Percentiles rank a stretch among this genome's conserved stretches.
These are phyloP conservation scores for Trichophyton rubrum DNA, from an alignment of 2,329 filamentous ascomycete species.

Conservation along the genomic window DNA sequence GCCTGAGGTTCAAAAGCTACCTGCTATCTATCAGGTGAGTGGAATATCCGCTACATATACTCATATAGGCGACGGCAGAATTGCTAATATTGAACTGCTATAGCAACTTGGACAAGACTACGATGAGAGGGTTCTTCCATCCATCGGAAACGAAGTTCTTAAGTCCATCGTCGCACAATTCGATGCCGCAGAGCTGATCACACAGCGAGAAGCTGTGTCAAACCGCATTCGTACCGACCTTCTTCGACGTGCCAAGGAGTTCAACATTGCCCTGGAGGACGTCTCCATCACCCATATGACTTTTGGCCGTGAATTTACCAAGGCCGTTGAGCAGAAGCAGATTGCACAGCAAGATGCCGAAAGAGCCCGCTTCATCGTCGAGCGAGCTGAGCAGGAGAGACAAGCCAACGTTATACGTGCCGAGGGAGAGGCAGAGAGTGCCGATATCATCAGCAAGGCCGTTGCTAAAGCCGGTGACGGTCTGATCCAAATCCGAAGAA, in stretches of 20 bases:
- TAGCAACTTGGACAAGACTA: slow-evolving; percentile 96
- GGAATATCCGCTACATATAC: background rate
- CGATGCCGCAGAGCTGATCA: slow-evolving; percentile 96
- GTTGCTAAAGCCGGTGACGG: slow-evolving; percentile 90
- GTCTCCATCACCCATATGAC: slow-evolving; percentile 99
- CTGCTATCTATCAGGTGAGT: slow-evolving; percentile 94
- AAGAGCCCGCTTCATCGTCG: slow-evolving; percentile 92
- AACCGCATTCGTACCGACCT: slow-evolving; percentile 89
- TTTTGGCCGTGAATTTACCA: slow-evolving; percentile 97
- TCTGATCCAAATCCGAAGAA: slow-evolving; percentile 88
- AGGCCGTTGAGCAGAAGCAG: slow-evolving; percentile 99
- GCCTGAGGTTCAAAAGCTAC: slow-evolving; percentile 81
- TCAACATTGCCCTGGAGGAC: slow-evolving; percentile 98
- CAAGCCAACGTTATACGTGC: slow-evolving; percentile 97
- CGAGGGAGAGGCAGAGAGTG: slow-evolving; percentile 93
- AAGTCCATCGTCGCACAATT: slow-evolving; percentile 98
- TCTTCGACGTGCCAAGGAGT: slow-evolving; percentile 82
- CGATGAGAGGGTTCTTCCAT: slow-evolving; percentile 94
- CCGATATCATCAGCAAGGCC: slow-evolving; percentile 87
- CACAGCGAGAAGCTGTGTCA: slow-evolving; percentile 91
- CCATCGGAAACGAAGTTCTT: slow-evolving; percentile 98
- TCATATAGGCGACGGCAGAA: background rate
- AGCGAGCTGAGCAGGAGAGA: slow-evolving; percentile 95
- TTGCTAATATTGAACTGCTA: slow-evolving; percentile 1
- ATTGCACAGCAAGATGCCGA: slow-evolving; percentile 99